A percentile compares a stretch with the other conserved stretches of the same genome.
These are phyloP conservation scores for Setomelanomma holmii DNA, from an alignment of 2,329 filamentous ascomycete species.

Conservation along the genomic window DNA sequence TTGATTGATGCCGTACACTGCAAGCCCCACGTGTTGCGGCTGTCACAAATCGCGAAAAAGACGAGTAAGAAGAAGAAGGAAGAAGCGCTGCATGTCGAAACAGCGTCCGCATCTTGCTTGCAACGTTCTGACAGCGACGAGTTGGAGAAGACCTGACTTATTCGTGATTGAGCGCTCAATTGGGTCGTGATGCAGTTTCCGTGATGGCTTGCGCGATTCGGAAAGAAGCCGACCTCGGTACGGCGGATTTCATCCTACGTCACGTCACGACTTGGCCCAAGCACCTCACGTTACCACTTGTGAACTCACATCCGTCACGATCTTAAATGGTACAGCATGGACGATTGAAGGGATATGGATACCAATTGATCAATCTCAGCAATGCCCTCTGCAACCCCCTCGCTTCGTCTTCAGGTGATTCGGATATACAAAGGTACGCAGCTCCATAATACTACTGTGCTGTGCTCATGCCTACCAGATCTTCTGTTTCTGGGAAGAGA, in stretches of 20 bases:
- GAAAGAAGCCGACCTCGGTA: constrained; percentile 22
- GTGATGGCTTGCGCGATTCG: constrained; percentile 10
- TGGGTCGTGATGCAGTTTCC: constrained; percentile 6
- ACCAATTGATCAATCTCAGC: not conserved
- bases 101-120: not conserved
- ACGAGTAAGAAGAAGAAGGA: not conserved
- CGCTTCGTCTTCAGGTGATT: constrained; percentile 79
- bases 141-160: not conserved
- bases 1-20: not conserved
- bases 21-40: constrained; percentile 14
- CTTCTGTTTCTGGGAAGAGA: constrained; percentile 83
- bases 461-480: constrained; percentile 61
- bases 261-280: not conserved
- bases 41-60: no score
- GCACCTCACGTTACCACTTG: no score
- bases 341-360: not conserved
- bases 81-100: not conserved
- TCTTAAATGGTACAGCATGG: no score
- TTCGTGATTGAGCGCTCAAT: not conserved
- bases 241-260: not conserved
- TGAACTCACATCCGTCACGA: no score
- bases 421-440: constrained; percentile 82
- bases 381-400: constrained; percentile 55
- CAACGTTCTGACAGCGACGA: not conserved
- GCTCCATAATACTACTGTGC: not conserved